phyloP scores from a whole-genome alignment of 441 rosid species.

The Populus hybrid region DNA sequence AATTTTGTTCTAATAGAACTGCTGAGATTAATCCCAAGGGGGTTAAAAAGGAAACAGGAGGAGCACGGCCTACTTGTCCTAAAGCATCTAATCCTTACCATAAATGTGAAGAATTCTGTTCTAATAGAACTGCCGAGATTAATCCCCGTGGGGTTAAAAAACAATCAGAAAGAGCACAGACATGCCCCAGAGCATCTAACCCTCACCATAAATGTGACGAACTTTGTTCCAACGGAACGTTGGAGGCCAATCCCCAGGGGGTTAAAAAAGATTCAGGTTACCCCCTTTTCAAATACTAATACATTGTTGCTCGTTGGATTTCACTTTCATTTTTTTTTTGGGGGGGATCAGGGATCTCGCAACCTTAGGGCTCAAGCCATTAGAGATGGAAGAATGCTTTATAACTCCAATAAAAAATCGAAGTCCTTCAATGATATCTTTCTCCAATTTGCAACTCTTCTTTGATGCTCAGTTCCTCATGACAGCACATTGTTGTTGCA shows the following conservation, averaged over 20 bases:
- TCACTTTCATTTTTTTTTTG: background rate
- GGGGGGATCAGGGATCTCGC: background rate
- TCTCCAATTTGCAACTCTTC: background rate
- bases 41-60: no score
- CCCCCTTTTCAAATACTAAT: constrained; percentile 10
- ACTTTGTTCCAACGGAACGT: constrained; percentile 47
- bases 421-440: background rate
- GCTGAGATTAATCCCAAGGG: no score
- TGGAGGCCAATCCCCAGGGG: constrained; percentile 18
- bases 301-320: background rate
- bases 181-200: constrained; percentile 56
- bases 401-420: background rate
- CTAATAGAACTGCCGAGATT: no score
- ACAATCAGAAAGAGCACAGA: constrained; percentile 36
- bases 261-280: no score
- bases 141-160: constrained; percentile 34
- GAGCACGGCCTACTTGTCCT: no score
- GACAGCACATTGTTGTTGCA: constrained; percentile 20
- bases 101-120: no score
- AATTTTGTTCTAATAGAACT: no score
- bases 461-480: constrained; percentile 12
- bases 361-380: background rate
- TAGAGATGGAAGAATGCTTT: background rate
- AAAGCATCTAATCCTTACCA: no score
- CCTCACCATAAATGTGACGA: constrained; percentile 75